Evolutionary conservation across 345 rosid species (phyloP), one percentile per base, ranked within the genome.

Genomic region (Bruguiera parviflora): DNA sequence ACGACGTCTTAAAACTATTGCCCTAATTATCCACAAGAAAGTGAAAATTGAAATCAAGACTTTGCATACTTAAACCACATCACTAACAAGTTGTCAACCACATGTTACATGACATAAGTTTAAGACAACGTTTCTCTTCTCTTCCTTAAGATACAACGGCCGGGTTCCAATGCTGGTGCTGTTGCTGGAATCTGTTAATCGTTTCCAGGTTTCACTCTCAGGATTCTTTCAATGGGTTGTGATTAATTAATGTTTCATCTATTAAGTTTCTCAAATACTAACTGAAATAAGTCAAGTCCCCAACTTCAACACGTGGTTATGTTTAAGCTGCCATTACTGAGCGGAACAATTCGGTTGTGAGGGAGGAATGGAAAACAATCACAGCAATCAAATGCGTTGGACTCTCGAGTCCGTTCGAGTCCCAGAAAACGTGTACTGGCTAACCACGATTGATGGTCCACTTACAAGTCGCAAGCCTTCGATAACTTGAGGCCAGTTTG

Each of bases 391-490:
- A 32, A n/a, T 65, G 69, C 51, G 18, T 53, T 33, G 21, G 70
- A 53, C 51, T 22, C 49, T 13, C 22, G 61, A 37, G 28, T 5
- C n/a, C 10, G 5, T 33, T 16, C 49, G 31, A 31, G 2, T 3
- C 10, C 57, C 0, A 15, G 67, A 37, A 27, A 77, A 27, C 47
- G 32, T 35, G 49, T 21, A 0, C 27, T 21, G 59, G 8, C 24
- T 9, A 24, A 58, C 33, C 72, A 63, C 58, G 2, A 57, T 22
- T 3, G 47, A 67, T 28, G 65, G 49, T 43, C 63, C 72, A 73
- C 64, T 46, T 35, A 63, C 53, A 61, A 64, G 66, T 57, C 57
- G 68, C 51, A 69, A 46, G 37, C 7, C 37, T 33, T 51, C 28
- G 35, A 29, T 18, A 57, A 21, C 21, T 4, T 11, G 33, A 13